Percentiles rank a stretch among this genome's conserved stretches.
These are phyloP conservation scores for Penicillium macrosclerotiorum DNA, from an alignment of 495 filamentous ascomycete species.

Conservation along the genomic window DNA sequence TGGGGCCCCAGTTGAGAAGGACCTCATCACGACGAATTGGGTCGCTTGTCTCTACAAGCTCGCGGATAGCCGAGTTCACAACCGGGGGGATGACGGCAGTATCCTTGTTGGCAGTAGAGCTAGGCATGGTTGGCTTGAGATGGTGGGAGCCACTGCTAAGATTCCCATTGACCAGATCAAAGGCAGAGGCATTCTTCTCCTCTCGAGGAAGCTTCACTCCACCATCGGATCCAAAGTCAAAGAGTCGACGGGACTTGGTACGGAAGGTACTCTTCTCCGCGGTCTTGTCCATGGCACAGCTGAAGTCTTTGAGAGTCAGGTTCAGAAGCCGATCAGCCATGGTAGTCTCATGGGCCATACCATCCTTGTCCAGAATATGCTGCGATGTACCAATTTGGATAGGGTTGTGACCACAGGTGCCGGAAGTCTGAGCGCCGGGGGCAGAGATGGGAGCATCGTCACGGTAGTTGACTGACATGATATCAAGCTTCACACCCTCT, in stretches of 20 bases:
- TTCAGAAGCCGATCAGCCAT: neutral
- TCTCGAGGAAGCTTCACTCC: neutral
- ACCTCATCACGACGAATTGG: neutral
- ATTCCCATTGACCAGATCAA: neutral
- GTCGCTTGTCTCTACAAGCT: neutral
- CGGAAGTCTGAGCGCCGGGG: too few species aligned
- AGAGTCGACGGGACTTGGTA: slow-evolving; percentile 1
- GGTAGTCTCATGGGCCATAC: neutral
- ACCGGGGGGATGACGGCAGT: too few species aligned
- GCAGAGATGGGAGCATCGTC: too few species aligned
- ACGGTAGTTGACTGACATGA: neutral
- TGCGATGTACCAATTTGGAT: neutral
- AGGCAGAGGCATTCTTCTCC: neutral
- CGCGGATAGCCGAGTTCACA: neutral
- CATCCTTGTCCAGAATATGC: neutral
- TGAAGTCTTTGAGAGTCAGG: neutral
- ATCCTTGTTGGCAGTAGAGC: too few species aligned
- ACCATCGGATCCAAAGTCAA: neutral
- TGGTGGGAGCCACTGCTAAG: too few species aligned
- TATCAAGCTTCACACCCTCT: neutral
- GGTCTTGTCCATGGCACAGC: neutral
- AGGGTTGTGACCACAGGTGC: neutral
- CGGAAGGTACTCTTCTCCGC: neutral
- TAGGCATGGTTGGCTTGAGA: neutral
- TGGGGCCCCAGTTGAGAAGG: slow-evolving; percentile 1